Evolutionary conservation across 164 flowering plant species (phyloP), one percentile per base, ranked within the genome.

Genomic region (Nymphaea thermarum): DNA sequence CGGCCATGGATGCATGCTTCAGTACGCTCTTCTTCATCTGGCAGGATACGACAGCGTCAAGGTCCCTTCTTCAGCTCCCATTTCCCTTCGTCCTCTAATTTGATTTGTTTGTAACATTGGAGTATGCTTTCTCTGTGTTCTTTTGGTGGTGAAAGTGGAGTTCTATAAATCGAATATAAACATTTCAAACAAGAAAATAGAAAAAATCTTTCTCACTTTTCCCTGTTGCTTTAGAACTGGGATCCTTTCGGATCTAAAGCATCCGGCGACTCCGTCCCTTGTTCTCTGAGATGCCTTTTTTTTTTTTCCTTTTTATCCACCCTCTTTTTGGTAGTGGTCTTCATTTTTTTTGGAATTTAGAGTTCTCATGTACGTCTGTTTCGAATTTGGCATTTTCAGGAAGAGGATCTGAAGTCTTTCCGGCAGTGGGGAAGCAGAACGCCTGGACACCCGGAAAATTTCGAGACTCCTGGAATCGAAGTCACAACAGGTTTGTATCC

Each of bases 361-460:
- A 25, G 36, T 25, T 25, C 55, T 65, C 41, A 4, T 60, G 2
- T 60, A 17, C 55, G 43, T 42, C 62, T 3, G 17, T 55, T 64
- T 55, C 71, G 36, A 25, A 25, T 25, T 25, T 1, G 43, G 42
- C 12, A 65, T 60, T 51, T 51, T 5, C 66, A 91, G 99, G 96
- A 87, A 71, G 97, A 92, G 43, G 99, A 95, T 73, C 83, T 92
- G 87, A 92, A 88, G 78, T 45, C 71, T 36, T 95, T 95, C 87
- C 86, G 99, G 61, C 99, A 95, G 72, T 95, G 99, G 99, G 98
- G 83, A 78, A 95, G 99, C 89, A 87, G 16, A 68, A 92, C 91
- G 3, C 99, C 99, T 18, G 99, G 99, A 44, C 99, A 95, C 69
- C 99, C 99, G 1, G 99, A 95, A 83, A 90, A 95, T 80, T 92